Evolutionary conservation across 2,329 filamentous ascomycete genomes (phyloP).

Genomic region (Rhinocladiella similis): DNA sequence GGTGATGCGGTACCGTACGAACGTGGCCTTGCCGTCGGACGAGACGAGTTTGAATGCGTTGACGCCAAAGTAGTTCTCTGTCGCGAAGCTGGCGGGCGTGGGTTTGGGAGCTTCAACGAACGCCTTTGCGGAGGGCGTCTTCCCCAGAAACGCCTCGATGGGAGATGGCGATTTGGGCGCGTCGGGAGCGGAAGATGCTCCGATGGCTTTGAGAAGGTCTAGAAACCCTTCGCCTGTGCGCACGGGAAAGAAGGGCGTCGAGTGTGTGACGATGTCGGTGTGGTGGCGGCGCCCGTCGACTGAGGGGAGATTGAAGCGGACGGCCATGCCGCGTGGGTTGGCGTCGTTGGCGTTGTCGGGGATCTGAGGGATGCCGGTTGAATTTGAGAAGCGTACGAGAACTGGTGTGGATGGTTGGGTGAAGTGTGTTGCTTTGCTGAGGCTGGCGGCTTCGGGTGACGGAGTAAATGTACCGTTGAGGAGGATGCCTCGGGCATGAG

Average conservation of each 20-base stretch:
- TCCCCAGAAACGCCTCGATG: slow-evolving; percentile 40
- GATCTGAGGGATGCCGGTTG: slow-evolving; percentile 52
- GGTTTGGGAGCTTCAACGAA: slow-evolving; percentile 56
- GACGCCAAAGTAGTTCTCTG: slow-evolving; percentile 46
- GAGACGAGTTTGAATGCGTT: slow-evolving; percentile 35
- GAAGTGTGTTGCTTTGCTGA: slow-evolving; percentile 54
- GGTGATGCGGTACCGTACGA: slow-evolving; percentile 51
- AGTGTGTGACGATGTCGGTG: slow-evolving; percentile 59
- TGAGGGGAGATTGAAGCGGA: slow-evolving; percentile 49
- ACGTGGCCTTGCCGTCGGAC: slow-evolving; percentile 47
- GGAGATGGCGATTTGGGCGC: slow-evolving; percentile 17
- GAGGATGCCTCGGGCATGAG: slow-evolving; percentile 57
- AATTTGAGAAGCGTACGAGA: slow-evolving; percentile 53
- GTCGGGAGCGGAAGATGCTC: slow-evolving; percentile 33
- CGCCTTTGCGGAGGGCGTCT: slow-evolving; percentile 48
- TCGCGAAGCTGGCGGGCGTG: slow-evolving; percentile 50
- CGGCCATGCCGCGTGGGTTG: slow-evolving; percentile 51
- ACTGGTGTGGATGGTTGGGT: slow-evolving; percentile 46
- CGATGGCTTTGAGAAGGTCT: slow-evolving; percentile 47
- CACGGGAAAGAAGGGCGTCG: slow-evolving; percentile 53
- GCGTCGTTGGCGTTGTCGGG: slow-evolving; percentile 51
- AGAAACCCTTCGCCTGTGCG: slow-evolving; percentile 56
- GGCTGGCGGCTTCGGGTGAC: slow-evolving; percentile 41
- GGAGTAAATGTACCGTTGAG: slow-evolving; percentile 56
- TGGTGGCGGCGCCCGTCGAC: slow-evolving; percentile 45